Base-by-base conservation (phyloP, 1,284 basidiomycete genomes). In the Exsudoporus floridanus region DNA sequence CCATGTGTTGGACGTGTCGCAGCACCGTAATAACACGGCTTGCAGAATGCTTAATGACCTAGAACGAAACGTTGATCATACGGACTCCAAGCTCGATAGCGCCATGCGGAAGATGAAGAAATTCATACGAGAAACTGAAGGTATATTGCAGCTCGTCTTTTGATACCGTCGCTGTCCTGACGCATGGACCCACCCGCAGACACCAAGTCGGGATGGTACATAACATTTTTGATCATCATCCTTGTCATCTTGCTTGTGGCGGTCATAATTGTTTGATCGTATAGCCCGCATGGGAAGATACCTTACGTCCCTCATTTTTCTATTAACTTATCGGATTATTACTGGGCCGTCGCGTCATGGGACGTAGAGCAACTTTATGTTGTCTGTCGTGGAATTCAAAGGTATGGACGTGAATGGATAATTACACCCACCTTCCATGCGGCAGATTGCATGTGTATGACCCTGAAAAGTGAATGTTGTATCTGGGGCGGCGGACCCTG, bases 91-190 rank as follows among this genome's bases (percentile, higher is more conserved):
- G 59, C 75, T 96, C 4, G 75, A 70, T 30, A 78, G 74, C 46
- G 90, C 91, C 7, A 86, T 90, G 79, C 78, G 72, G 36, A 80
- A 78, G 56, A 83, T 97, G 82, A 79, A 83, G 56, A 84, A 84
- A 54, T 93, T 96, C 68, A 78, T 94, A 39, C 79, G 87, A 31
- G 81, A 94, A 47, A 90, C 91, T 4, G 91, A 94, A 76, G 90
- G 87, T 86, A 54, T 42, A 75, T 61, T 14, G 37, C 5, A 33
- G 3, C 3, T 7, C 19, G 18, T 39, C 12, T 16, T 2, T 47
- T 13, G 10, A 19, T 7, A 5, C 25, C 16, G 12, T 31, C 10
- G 8, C 21, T n/a, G 9, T 40, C n/a, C 39, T 60, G 21, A 59
- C 4, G 16, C 6, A 46, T 12, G 12, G 7, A 27, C 19, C 34